Percentiles rank a stretch among this genome's conserved stretches.
Evolutionary conservation across 2,329 filamentous ascomycete species (phyloP).

Genomic region (Claviceps monticola): DNA sequence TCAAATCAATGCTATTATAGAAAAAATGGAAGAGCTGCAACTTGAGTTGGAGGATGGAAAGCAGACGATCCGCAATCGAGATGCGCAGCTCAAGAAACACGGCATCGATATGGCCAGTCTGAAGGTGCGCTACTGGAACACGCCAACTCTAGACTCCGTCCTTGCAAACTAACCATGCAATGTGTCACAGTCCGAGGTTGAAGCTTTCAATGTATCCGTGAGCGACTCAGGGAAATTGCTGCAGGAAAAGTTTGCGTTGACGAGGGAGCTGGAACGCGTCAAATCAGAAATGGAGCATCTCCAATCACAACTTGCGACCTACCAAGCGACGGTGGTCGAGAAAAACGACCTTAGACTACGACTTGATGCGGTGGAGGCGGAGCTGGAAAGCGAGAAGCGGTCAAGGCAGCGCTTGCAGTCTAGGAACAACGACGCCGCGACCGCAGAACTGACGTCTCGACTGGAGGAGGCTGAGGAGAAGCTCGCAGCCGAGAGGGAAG

Average conservation of each 20-base stretch:
- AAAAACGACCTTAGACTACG: conserved; percentile 71
- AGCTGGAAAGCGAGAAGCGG: conserved; percentile 63
- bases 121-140: conserved; percentile 22
- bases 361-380: conserved; percentile 61
- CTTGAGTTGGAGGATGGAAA: conserved; percentile 29
- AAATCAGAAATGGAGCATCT: conserved; percentile 44
- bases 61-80: conserved; percentile 29
- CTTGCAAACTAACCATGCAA: background rate
- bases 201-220: conserved; percentile 50
- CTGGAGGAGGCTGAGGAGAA: conserved; percentile 24
- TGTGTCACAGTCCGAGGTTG: conserved; percentile 50
- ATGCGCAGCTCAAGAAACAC: conserved; percentile 34
- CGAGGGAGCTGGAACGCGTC: conserved; percentile 36
- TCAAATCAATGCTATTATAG: conserved; percentile 35
- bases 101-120: conserved; percentile 32
- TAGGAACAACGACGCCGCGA: conserved; percentile 22
- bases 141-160: no score
- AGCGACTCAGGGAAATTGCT: conserved; percentile 59
- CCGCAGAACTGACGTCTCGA: conserved; percentile 27
- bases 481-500: conserved; percentile 26
- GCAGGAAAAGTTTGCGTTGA: conserved; percentile 40
- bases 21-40: conserved; percentile 25
- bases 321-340: conserved; percentile 59
- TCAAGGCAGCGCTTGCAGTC: conserved; percentile 19
- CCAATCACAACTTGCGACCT: conserved; percentile 37